Evolutionary conservation across 2,329 filamentous ascomycete species (phyloP), one percentile per base, ranked within the genome.

Genomic region (Exophiala dermatitidis): DNA sequence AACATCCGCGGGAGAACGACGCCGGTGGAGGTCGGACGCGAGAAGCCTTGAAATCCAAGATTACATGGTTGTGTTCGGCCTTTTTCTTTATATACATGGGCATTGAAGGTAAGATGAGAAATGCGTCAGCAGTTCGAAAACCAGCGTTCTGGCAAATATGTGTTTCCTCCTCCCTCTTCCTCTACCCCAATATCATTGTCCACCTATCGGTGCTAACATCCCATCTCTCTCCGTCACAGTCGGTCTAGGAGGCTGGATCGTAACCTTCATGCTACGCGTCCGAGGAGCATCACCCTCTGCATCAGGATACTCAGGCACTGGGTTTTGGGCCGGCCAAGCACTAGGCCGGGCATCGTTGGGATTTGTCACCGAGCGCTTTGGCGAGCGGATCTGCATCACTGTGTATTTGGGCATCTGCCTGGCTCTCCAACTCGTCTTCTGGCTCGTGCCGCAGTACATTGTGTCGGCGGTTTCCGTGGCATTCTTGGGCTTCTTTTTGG

Each of bases 181-280:
- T 34, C 19, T 48, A 9, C 26, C 8, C 43, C 29, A 29, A 10
- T 30, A 12, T 12, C 37, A 41, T n/a, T n/a, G 33, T 19, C 19
- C 19, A 36, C 7, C 7, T 7, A 36, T 7, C 33, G 33, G n/a
- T 28, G 30, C 47, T 41, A n/a, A 41, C 10, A 10, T 51, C 7
- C 19, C n/a, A 5, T 19, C 28, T 29, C 7, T 34, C 46, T 19
- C 12, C 44, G 8, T 3, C 2, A 26, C 9, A 59, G 59, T 61
- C 43, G 59, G 59, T 26, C 71, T 86, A 1, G 82, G 82, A 12
- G 85, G 85, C 31, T 89, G 85, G 86, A 82, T 90, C 56, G 83
- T 88, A 48, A 62, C 59, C 4, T 94, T 95, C 66, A 94, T 95
- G 87, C 81, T 90, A n/a, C 74, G 79, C 19, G 83, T 90, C 28